phyloP scores from a whole-genome alignment of 2,329 filamentous ascomycete species.

The Cordyceps cicadae region DNA sequence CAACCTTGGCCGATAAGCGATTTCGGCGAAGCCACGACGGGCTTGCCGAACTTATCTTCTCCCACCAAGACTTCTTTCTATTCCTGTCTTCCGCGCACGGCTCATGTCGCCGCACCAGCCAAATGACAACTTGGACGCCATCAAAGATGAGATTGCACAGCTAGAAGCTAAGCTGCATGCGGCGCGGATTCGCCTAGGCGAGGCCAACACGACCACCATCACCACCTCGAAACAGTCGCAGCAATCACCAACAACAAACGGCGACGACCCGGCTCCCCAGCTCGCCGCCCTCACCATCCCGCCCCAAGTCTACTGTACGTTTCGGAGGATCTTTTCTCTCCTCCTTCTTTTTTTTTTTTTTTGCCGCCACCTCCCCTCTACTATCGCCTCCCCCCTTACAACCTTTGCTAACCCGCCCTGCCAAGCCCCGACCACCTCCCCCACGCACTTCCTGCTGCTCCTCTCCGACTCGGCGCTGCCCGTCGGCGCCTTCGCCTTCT shows the following conservation, averaged over 20 bases:
- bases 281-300: not conserved
- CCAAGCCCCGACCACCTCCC: conserved; percentile 14
- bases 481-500: conserved; percentile 81
- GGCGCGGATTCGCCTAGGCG: conserved; percentile 35
- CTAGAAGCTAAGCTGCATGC: conserved; percentile 46
- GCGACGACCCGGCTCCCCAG: not conserved
- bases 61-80: not conserved
- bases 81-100: not conserved
- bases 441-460: conserved; percentile 60
- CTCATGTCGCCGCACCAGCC: conserved; percentile 15
- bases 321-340: not conserved
- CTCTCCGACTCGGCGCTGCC: conserved; percentile 76
- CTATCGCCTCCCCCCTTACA: not conserved
- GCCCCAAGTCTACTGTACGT: conserved; percentile 15
- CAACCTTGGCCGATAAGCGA: not conserved
- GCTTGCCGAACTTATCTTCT: not conserved
- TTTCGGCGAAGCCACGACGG: conserved; percentile 8
- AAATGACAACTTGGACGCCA: conserved; percentile 20
- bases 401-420: not conserved
- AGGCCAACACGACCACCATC: conserved; percentile 19
- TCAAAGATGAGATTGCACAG: conserved; percentile 48
- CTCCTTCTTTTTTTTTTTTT: not conserved
- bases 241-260: not conserved
- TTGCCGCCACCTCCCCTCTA: no score
- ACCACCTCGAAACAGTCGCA: conserved; percentile 1